Conservation (phyloP, 2,329 filamentous ascomycete genomes). For the Corniculantispora saksenae region DNA sequence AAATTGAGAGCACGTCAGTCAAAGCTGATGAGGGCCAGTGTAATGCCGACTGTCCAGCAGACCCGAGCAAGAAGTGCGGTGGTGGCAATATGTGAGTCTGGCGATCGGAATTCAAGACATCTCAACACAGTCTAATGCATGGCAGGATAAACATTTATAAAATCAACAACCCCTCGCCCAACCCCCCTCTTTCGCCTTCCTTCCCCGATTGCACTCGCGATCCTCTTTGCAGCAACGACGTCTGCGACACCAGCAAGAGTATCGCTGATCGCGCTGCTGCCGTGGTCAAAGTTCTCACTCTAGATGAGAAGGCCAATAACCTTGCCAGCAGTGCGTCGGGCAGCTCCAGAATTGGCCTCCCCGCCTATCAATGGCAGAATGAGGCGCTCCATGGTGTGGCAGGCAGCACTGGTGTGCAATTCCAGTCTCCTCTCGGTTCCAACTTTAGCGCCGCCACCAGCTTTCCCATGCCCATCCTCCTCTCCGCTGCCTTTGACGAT, state of each 20-base stretch:
- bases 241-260: slow-evolving; percentile 46
- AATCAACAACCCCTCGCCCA: slow-evolving; percentile 19
- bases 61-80: slow-evolving; percentile 20
- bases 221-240: slow-evolving; percentile 32
- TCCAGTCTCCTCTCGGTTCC: slow-evolving; percentile 33
- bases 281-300: slow-evolving; percentile 33
- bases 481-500: slow-evolving; percentile 65
- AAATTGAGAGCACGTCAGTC: slow-evolving; percentile 20
- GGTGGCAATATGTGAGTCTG: slow-evolving; percentile 20
- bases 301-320: slow-evolving; percentile 36
- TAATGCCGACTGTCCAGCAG: slow-evolving; percentile 15
- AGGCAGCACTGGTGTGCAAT: slow-evolving; percentile 48
- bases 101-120: background rate
- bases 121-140: background rate
- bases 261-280: background rate
- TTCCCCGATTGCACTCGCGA: slow-evolving; percentile 30
- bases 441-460: slow-evolving; percentile 61
- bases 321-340: slow-evolving; percentile 35
- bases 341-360: slow-evolving; percentile 56
- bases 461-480: slow-evolving; percentile 64
- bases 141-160: slow-evolving; percentile 23
- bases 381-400: slow-evolving; percentile 66
- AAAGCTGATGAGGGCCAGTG: slow-evolving; percentile 22
- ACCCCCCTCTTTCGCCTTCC: slow-evolving; percentile 19
- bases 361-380: slow-evolving; percentile 62